These are phyloP conservation scores for Boletus rex-veris DNA, from an alignment of 768 basidiomycete genomes.

Conservation along the genomic window DNA sequence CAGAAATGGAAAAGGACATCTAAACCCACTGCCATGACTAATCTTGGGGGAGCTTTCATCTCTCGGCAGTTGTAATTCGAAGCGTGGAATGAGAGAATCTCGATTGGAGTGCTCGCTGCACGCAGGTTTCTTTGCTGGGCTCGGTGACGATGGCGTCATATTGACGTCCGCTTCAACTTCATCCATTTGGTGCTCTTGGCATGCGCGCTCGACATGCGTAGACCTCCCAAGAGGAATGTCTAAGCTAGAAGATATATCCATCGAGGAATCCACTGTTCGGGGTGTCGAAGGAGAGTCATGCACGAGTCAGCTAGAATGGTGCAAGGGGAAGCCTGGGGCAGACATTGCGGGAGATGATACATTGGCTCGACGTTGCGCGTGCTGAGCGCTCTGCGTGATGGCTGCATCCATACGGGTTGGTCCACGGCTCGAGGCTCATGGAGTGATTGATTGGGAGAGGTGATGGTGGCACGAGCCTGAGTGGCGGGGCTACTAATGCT, in stretches of 20 bases:
- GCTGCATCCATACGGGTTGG: slow-evolving; percentile 50
- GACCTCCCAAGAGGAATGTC: slow-evolving; percentile 35
- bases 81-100: slow-evolving; percentile 36
- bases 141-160: slow-evolving; percentile 50
- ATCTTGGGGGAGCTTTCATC: slow-evolving; percentile 23
- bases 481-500: not conserved
- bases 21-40: slow-evolving; percentile 13
- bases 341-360: slow-evolving; percentile 31
- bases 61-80: slow-evolving; percentile 22
- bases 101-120: slow-evolving; percentile 16
- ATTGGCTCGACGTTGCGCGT: slow-evolving; percentile 32
- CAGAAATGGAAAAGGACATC: not conserved
- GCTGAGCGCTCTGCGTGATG: slow-evolving; percentile 52
- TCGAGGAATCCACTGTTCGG: slow-evolving; percentile 22
- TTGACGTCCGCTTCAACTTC: slow-evolving; percentile 40
- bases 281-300: slow-evolving; percentile 22
- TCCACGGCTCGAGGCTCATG: slow-evolving; percentile 69
- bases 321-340: slow-evolving; percentile 37
- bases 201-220: slow-evolving; percentile 37
- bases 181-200: slow-evolving; percentile 21
- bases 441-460: slow-evolving; percentile 27
- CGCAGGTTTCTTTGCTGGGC: slow-evolving; percentile 34
- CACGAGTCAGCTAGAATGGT: slow-evolving; percentile 14
- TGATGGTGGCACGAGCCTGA: slow-evolving; percentile 16
- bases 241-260: slow-evolving; percentile 12